These are phyloP conservation scores for Stachybotrys elegans DNA, from an alignment of 2,329 filamentous ascomycete species.

Conservation along the genomic window DNA sequence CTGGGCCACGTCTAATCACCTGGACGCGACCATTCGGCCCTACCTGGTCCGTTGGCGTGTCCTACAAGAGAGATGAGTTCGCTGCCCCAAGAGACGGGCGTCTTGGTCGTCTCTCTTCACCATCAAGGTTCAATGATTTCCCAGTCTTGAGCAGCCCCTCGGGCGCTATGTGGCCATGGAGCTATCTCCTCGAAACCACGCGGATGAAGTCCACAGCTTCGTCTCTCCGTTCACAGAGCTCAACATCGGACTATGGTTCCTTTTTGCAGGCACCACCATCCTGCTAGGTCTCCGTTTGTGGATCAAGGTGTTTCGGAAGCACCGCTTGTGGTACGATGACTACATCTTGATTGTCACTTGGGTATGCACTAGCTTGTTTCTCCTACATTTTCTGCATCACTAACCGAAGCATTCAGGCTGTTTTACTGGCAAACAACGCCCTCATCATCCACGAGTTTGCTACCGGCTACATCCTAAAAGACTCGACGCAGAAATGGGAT, in stretches of 20 bases:
- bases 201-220: conserved; percentile 18
- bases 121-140: too few species aligned
- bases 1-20: too few species aligned
- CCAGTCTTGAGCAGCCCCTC: too few species aligned
- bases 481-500: conserved; percentile 37
- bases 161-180: conserved; percentile 16
- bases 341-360: conserved; percentile 30
- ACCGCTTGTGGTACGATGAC: conserved; percentile 34
- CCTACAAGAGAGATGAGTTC: too few species aligned
- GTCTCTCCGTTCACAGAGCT: conserved; percentile 23
- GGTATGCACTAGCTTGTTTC: conserved; percentile 23
- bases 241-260: conserved; percentile 26
- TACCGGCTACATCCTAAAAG: conserved; percentile 38
- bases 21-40: too few species aligned
- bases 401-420: too few species aligned
- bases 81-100: too few species aligned
- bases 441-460: conserved; percentile 42
- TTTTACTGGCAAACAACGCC: conserved; percentile 39
- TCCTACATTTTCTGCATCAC: too few species aligned
- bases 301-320: conserved; percentile 27
- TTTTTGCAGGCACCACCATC: conserved; percentile 24
- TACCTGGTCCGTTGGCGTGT: too few species aligned
- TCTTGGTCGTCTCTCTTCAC: too few species aligned
- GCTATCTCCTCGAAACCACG: conserved; percentile 16
- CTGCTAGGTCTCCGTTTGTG: conserved; percentile 26